Percentiles rank a stretch among this genome's conserved stretches.
phyloP scores from a whole-genome alignment of 2,329 filamentous ascomycete genomes.

The Penicillium sclerotiorum region DNA sequence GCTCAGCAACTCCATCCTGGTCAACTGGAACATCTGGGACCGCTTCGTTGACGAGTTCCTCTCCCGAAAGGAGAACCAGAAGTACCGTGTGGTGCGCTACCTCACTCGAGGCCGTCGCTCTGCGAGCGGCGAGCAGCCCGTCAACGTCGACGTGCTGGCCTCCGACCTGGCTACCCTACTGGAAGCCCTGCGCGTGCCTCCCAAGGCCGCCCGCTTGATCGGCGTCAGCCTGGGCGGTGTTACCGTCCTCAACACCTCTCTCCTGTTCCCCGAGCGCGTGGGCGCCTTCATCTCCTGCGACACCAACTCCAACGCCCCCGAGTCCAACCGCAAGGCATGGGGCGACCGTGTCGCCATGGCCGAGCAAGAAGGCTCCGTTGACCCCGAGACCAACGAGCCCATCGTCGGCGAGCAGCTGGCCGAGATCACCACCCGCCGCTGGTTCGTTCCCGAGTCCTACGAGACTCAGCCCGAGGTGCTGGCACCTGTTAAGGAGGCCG shows the following conservation, averaged over 20 bases:
- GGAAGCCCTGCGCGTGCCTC: conserved; percentile 65
- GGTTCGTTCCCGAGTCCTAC: conserved; percentile 69
- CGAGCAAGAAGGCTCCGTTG: conserved; percentile 53
- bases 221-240: conserved; percentile 83
- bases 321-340: conserved; percentile 78
- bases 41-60: conserved; percentile 66
- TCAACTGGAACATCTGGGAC: conserved; percentile 80
- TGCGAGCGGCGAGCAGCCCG: conserved; percentile 43
- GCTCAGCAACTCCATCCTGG: conserved; percentile 79
- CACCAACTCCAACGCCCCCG: conserved; percentile 72
- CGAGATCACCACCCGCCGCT: conserved; percentile 70
- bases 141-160: conserved; percentile 67
- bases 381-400: conserved; percentile 45
- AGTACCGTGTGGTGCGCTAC: conserved; percentile 74
- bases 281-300: conserved; percentile 71
- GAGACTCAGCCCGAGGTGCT: conserved; percentile 55
- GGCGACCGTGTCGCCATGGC: conserved; percentile 72
- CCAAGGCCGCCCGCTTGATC: conserved; percentile 66
- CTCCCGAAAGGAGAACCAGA: conserved; percentile 55
- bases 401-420: conserved; percentile 68
- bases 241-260: conserved; percentile 72
- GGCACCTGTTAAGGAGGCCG: conserved; percentile 67
- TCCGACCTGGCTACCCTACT: conserved; percentile 69
- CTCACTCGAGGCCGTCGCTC: conserved; percentile 69
- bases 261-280: conserved; percentile 65